Base-by-base conservation (phyloP, 176 grass and related monocot genomes). In the Urochloa ruziziensis region DNA sequence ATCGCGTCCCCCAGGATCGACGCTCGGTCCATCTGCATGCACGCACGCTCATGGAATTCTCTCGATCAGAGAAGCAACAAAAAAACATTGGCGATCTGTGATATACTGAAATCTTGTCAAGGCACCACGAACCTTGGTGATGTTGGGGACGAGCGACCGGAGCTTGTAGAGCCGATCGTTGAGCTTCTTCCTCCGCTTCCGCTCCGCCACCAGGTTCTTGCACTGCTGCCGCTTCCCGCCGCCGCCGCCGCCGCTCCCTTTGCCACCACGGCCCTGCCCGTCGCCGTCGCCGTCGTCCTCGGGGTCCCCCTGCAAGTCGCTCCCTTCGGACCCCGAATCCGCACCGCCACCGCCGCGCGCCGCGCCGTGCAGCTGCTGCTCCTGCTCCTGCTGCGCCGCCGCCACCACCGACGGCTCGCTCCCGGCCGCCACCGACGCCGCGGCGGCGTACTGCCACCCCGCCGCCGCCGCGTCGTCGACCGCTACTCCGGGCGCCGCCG, bases 1-100 rank as follows among this genome's bases (percentile, higher is more conserved):
- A 98, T 98, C 0, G 96, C 93, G 65, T 98, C 91, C 24, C 93
- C 96, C 1, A 95, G 91, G 46, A 98, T 98, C 25, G 96, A 95
- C 7, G 96, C 93, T 4, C 90, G 87, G 67, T 95, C 96, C 96
- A 98, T 98, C 96, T 98, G 63, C 7, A n/a, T n/a, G n/a, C n/a
- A n/a, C n/a, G n/a, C n/a, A n/a, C n/a, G n/a, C n/a, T n/a, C n/a
- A n/a, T n/a, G n/a, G n/a, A n/a, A n/a, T n/a, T n/a, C n/a, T n/a
- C n/a, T n/a, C n/a, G n/a, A n/a, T n/a, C n/a, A n/a, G n/a, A n/a
- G n/a, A n/a, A n/a, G n/a, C n/a, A n/a, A n/a, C n/a, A n/a, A n/a
- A n/a, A n/a, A n/a, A n/a, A n/a, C n/a, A n/a, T n/a, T 21, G 64
- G 4, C 15, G 39, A 25, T 33, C 12, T n/a, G n/a, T n/a, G n/a